These are phyloP conservation scores for Anastatica hierochuntica DNA, from an alignment of 345 rosid species.

Conservation along the genomic window DNA sequence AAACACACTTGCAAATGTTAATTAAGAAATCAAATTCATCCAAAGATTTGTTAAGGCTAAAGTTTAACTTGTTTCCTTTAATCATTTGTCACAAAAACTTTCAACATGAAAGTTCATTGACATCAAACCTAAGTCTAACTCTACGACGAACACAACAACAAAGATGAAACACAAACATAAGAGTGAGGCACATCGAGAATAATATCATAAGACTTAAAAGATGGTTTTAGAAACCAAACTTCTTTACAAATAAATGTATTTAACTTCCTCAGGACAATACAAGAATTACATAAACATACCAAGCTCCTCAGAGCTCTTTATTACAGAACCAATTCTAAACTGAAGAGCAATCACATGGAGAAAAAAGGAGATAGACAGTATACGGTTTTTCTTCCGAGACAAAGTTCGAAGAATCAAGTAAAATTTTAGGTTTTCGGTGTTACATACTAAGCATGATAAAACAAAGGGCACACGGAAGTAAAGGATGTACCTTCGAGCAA, in stretches of 20 bases:
- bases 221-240: slow-evolving; percentile 17
- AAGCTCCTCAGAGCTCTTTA: not conserved
- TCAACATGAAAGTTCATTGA: not conserved
- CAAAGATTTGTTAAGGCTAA: not conserved
- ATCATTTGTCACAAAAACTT: not conserved
- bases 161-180: not conserved
- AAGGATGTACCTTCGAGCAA: not conserved
- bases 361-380: not conserved
- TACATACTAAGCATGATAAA: too few relatives aligned
- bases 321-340: slow-evolving; percentile 10
- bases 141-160: not conserved
- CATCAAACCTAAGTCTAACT: not conserved
- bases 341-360: slow-evolving; percentile 8
- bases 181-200: too few relatives aligned
- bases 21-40: too few relatives aligned
- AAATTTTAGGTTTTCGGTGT: too few relatives aligned
- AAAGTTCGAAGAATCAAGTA: slow-evolving; percentile 1
- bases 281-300: slow-evolving; percentile 1
- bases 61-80: not conserved
- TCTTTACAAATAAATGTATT: slow-evolving; percentile 19
- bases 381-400: too few relatives aligned
- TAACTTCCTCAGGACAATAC: not conserved
- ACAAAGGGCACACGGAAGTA: slow-evolving; percentile 3
- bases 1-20: too few relatives aligned
- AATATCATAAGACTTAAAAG: not conserved